Evolutionary conservation across 352 stramenopile genomes (phyloP).

Genomic region (Phytophthora uliginosa): DNA sequence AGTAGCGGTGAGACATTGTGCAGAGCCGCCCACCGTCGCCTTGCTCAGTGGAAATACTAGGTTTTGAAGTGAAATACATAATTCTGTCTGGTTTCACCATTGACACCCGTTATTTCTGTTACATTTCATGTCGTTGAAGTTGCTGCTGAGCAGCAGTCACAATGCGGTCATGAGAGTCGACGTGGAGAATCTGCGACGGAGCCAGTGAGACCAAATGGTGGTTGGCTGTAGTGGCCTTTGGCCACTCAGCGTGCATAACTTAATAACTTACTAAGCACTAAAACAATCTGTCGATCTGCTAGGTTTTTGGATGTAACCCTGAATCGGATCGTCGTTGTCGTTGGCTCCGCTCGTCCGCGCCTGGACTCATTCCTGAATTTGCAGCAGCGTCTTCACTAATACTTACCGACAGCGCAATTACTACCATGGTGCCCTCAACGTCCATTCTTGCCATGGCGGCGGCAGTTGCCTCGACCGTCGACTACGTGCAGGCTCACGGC

Average conservation of each 20-base stretch:
- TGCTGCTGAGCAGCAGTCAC: too few species aligned
- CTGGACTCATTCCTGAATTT: conserved; percentile 30
- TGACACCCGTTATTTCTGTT: neutral
- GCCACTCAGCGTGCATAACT: neutral
- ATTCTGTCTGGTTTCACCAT: too few species aligned
- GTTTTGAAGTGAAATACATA: neutral
- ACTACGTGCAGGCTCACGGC: conserved; percentile 28
- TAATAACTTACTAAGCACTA: conserved; percentile 4
- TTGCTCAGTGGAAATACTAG: neutral
- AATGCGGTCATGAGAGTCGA: too few species aligned
- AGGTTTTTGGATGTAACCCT: conserved; percentile 10
- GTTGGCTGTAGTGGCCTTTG: too few species aligned
- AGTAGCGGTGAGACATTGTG: neutral
- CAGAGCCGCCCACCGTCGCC: neutral
- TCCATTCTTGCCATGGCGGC: conserved; percentile 27
- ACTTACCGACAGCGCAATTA: neutral
- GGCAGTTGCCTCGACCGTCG: conserved; percentile 25
- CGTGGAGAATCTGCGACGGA: too few species aligned
- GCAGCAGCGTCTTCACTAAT: conserved; percentile 15
- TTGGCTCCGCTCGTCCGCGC: neutral
- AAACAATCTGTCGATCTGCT: neutral
- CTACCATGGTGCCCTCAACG: conserved; percentile 25
- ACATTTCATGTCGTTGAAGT: too few species aligned
- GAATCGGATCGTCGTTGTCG: neutral
- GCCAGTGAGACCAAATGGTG: too few species aligned